These are phyloP conservation scores for Sclerotinia trifoliorum DNA, from an alignment of 2,329 filamentous ascomycete genomes.

Conservation along the genomic window DNA sequence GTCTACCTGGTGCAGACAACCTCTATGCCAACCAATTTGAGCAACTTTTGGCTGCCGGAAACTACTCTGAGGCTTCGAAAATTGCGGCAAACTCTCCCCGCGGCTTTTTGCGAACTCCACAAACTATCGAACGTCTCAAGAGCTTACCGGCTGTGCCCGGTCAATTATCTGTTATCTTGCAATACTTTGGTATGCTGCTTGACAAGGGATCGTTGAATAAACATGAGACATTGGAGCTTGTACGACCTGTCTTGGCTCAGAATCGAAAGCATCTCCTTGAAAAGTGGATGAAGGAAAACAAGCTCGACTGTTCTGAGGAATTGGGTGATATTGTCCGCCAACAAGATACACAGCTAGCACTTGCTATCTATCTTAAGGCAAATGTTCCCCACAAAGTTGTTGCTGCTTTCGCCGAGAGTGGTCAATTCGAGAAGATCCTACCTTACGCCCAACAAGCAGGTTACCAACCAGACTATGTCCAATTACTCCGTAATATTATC, in stretches of 20 bases:
- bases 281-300: slow-evolving; percentile 97
- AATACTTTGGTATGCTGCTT: slow-evolving; percentile 96
- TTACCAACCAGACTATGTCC: slow-evolving; percentile 94
- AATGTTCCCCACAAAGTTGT: slow-evolving; percentile 92
- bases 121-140: slow-evolving; percentile 97
- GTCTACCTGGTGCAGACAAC: slow-evolving; percentile 89
- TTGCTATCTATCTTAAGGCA: slow-evolving; percentile 87
- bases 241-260: slow-evolving; percentile 86
- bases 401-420: slow-evolving; percentile 89
- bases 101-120: slow-evolving; percentile 88
- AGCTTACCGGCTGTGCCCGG: slow-evolving; percentile 74
- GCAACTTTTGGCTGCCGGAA: slow-evolving; percentile 73
- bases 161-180: slow-evolving; percentile 89
- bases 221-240: slow-evolving; percentile 91
- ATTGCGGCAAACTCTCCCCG: slow-evolving; percentile 94
- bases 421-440: slow-evolving; percentile 95
- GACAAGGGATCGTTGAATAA: slow-evolving; percentile 93
- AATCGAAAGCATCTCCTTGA: slow-evolving; percentile 94
- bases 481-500: slow-evolving; percentile 78
- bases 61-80: slow-evolving; percentile 87
- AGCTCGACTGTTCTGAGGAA: slow-evolving; percentile 94
- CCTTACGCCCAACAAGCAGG: slow-evolving; percentile 81
- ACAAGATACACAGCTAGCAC: slow-evolving; percentile 83
- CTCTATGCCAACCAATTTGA: slow-evolving; percentile 94
- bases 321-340: slow-evolving; percentile 90